Base-by-base conservation (phyloP, 2,329 filamentous ascomycete species). In the Xylogone sp. region DNA sequence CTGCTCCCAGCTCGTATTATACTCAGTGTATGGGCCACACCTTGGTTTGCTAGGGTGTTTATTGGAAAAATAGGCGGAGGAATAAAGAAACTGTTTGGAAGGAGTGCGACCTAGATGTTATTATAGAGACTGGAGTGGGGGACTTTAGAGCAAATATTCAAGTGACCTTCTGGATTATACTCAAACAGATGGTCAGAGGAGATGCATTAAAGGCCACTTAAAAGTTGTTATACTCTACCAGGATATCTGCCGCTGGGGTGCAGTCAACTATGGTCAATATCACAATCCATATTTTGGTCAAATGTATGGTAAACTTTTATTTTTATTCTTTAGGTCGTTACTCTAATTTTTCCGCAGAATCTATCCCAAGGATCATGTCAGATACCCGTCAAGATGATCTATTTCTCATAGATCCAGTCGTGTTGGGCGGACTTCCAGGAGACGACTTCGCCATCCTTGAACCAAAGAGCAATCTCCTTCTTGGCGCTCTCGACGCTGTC, bases 381-480 rank as follows among this genome's bases (percentile, higher is more conserved):
- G 34, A 39, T 39, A 31, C 5, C 50, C 50, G 61, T 62, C 48
- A 51, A 51, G 45, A 60, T 43, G 34, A 61, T 64, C 60, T 66
- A 66, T 82, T 95, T 93, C 88, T 99, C 94, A 82, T 97, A 97
- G 81, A 97, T 81, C 94, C 94, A 97, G 81, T 88, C 84, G 77
- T 88, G 83, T 78, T 89, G 82, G 71, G 88, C 80, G 64, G 80
- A 79, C 83, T 94, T 93, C 84, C 88, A 97, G 77, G 71, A 81
- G 76, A 90, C 76, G 69, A 96, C 72, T 76, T 97, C 94, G 65
- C 84, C 85, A 64, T 88, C 79, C 77, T 88, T 86, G 88, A 99
- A 99, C 94, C 94, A 99, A 72, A 97, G 86, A 69, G 87, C 87
- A 72, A 99, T 99, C 83, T 99, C 94, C 89, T 97, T 97, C 88